These are phyloP conservation scores for Geotrichum phurueaensis DNA, from an alignment of 1,139 yeast genomes.

Conservation along the genomic window DNA sequence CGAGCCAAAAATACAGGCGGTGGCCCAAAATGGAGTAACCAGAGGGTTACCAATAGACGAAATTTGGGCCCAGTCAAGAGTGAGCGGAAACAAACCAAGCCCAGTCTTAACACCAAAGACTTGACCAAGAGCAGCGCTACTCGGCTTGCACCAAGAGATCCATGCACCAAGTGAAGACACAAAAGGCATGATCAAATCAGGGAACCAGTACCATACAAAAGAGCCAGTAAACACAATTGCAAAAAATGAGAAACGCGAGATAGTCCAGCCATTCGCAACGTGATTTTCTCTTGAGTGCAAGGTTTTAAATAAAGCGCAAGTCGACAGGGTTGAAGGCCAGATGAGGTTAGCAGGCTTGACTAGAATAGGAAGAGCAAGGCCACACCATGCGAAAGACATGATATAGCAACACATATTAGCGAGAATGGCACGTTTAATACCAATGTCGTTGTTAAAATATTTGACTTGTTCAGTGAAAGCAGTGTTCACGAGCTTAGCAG, in stretches of 20 bases:
- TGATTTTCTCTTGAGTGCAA: conserved; percentile 36
- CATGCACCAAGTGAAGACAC: conserved; percentile 35
- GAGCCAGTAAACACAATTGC: conserved; percentile 32
- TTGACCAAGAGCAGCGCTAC: conserved; percentile 44
- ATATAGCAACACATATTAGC: conserved; percentile 38
- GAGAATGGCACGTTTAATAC: conserved; percentile 41
- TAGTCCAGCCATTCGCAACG: conserved; percentile 39
- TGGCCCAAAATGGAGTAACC: conserved; percentile 48
- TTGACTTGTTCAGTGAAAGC: conserved; percentile 19
- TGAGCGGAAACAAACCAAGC: conserved; percentile 47
- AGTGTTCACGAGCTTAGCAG: conserved; percentile 45
- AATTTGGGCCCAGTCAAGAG: conserved; percentile 44
- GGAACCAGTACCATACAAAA: conserved; percentile 45
- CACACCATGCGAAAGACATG: conserved; percentile 43
- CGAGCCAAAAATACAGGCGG: conserved; percentile 42
- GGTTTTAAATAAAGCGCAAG: conserved; percentile 42
- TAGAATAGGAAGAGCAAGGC: conserved; percentile 43
- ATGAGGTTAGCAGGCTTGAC: conserved; percentile 47
- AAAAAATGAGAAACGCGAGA: conserved; percentile 40
- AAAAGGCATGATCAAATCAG: conserved; percentile 42
- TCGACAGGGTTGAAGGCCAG: conserved; percentile 42
- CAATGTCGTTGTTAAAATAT: conserved; percentile 41
- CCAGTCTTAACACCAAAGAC: conserved; percentile 49
- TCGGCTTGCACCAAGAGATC: conserved; percentile 39
- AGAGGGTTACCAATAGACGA: conserved; percentile 40